These are phyloP conservation scores for Amanita subjunquillea DNA, from an alignment of 768 basidiomycete genomes.

Conservation along the genomic window DNA sequence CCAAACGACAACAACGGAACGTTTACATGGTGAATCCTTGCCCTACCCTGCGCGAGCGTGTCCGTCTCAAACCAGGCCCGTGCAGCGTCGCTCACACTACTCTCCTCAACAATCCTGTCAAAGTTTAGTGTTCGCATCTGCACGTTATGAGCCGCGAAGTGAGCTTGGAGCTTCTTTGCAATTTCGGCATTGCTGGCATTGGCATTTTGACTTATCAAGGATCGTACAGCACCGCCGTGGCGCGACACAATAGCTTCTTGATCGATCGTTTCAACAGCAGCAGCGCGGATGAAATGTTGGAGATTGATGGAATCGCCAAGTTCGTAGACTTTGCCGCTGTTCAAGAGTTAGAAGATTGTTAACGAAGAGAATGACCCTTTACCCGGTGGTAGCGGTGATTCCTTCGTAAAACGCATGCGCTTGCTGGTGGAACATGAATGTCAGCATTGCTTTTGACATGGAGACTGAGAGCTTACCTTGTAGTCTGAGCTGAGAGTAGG, in stretches of 20 bases:
- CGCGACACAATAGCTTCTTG: constrained; percentile 13
- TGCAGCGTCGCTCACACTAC: background rate
- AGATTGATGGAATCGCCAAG: constrained; percentile 18
- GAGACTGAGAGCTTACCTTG: background rate
- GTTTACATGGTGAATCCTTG: background rate
- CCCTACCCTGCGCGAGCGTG: background rate
- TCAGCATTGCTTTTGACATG: background rate
- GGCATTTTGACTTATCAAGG: constrained; percentile 16
- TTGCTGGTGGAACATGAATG: background rate
- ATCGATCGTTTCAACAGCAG: constrained; percentile 20
- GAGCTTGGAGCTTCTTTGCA: background rate
- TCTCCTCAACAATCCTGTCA: constrained; percentile 10
- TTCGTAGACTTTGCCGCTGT: constrained; percentile 17
- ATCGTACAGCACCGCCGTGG: constrained; percentile 15
- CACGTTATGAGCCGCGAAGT: constrained; percentile 11
- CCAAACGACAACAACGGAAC: background rate
- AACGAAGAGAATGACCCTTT: background rate
- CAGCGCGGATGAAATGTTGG: constrained; percentile 19
- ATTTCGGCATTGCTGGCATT: background rate
- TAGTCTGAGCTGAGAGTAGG: constrained; percentile 16
- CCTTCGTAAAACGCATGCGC: background rate
- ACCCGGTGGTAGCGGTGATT: background rate
- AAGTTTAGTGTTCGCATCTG: constrained; percentile 17
- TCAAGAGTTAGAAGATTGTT: background rate
- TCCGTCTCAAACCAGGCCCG: background rate